phyloP scores from a whole-genome alignment of 2,329 filamentous ascomycete genomes.

The Claviceps paspali region DNA sequence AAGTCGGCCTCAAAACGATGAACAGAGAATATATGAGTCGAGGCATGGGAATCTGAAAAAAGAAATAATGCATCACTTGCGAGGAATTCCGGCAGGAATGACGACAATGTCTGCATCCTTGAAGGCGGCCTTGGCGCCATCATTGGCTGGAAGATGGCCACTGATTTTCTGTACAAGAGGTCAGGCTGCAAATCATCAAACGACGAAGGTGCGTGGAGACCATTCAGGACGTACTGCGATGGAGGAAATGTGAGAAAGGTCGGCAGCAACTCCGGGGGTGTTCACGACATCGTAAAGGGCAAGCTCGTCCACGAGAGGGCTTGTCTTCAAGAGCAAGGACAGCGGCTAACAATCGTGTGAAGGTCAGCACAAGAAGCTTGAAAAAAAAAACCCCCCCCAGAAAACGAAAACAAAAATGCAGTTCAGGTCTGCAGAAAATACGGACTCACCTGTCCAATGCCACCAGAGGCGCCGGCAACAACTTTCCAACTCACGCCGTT shows the following conservation, averaged over 20 bases:
- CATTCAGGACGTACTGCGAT: slow-evolving; percentile 43
- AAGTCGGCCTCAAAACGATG: no score
- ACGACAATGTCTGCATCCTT: slow-evolving; percentile 91
- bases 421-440: neutral
- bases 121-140: slow-evolving; percentile 74
- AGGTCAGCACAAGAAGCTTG: slow-evolving; percentile 10
- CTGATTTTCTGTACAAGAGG: slow-evolving; percentile 61
- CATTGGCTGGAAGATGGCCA: slow-evolving; percentile 75
- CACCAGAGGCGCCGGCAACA: slow-evolving; percentile 92
- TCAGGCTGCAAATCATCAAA: no score
- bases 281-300: slow-evolving; percentile 99
- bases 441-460: slow-evolving; percentile 78
- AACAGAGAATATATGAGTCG: neutral
- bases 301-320: slow-evolving; percentile 77
- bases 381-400: no score
- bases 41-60: neutral
- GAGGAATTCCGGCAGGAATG: slow-evolving; percentile 95
- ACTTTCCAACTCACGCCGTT: slow-evolving; percentile 24
- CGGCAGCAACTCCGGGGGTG: slow-evolving; percentile 87
- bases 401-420: neutral
- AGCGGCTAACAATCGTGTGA: slow-evolving; percentile 49
- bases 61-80: slow-evolving; percentile 36
- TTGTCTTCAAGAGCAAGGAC: slow-evolving; percentile 89
- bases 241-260: slow-evolving; percentile 94
- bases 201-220: slow-evolving; percentile 6